A percentile compares a stretch with the other conserved stretches of the same genome.
Conservation (phyloP, 169 alveolate genomes). For the Eimeria praecox region DNA sequence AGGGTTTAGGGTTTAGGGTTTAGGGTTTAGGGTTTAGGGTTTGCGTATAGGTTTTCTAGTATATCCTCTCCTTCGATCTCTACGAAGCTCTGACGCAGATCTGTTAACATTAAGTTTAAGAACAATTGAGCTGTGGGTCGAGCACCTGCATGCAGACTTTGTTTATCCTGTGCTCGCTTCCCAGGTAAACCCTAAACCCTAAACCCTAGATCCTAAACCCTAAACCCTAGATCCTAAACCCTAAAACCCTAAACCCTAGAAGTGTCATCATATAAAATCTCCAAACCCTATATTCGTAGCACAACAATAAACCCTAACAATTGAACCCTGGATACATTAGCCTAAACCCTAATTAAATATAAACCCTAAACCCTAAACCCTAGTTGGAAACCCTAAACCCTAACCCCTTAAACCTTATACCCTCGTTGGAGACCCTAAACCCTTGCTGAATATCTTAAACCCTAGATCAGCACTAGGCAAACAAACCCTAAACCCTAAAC, state of each 20-base stretch:
- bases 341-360: too few species aligned
- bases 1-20: conserved; percentile 44
- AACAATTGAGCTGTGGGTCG: conserved; percentile 86
- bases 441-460: not conserved
- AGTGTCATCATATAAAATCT: too few species aligned
- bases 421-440: too few species aligned
- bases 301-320: too few species aligned
- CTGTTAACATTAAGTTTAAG: conserved; percentile 80
- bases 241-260: not conserved
- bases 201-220: not conserved
- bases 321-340: too few species aligned
- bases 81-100: conserved; percentile 71
- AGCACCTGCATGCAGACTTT: conserved; percentile 86
- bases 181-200: conserved; percentile 31
- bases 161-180: conserved; percentile 85
- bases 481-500: too few species aligned
- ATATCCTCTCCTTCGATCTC: conserved; percentile 71
- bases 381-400: too few species aligned
- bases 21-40: conserved; percentile 36
- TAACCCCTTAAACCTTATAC: too few species aligned
- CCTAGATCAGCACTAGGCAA: not conserved
- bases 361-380: too few species aligned
- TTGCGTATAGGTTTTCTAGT: conserved; percentile 52
- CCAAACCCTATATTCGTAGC: too few species aligned
- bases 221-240: not conserved